These are phyloP conservation scores for Termitomyces sp. DNA, from an alignment of 768 basidiomycete species.

Conservation along the genomic window DNA sequence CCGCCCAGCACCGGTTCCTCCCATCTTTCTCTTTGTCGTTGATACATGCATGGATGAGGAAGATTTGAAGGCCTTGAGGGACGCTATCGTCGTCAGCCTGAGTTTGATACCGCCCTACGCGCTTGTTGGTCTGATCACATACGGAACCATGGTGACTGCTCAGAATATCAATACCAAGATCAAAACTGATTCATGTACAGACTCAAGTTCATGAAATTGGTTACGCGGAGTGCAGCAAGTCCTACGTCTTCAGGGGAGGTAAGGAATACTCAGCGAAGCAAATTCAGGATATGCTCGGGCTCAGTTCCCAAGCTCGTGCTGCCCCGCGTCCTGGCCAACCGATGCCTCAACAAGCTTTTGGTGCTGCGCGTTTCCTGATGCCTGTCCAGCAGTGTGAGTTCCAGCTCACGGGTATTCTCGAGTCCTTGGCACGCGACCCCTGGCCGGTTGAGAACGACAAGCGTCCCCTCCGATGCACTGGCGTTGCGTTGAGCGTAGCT, in stretches of 20 bases:
- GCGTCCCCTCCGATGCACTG: conserved; percentile 89
- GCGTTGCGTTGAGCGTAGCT: conserved; percentile 90
- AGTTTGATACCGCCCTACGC: conserved; percentile 91
- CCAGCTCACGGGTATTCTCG: conserved; percentile 90
- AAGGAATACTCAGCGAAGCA: conserved; percentile 97
- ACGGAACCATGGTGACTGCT: conserved; percentile 84
- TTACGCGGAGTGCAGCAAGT: conserved; percentile 93
- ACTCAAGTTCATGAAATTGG: conserved; percentile 98
- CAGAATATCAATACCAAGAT: not conserved
- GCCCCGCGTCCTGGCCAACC: conserved; percentile 85
- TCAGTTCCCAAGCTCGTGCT: conserved; percentile 72
- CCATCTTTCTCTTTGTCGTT: conserved; percentile 95
- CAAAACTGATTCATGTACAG: conserved; percentile 31
- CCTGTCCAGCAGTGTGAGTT: conserved; percentile 93
- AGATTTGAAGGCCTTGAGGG: conserved; percentile 91
- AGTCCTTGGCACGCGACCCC: conserved; percentile 82
- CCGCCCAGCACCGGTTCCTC: conserved; percentile 86
- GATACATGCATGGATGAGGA: conserved; percentile 96
- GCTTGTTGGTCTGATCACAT: conserved; percentile 93
- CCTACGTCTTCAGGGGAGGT: conserved; percentile 96
- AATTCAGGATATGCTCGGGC: conserved; percentile 96
- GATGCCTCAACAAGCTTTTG: conserved; percentile 72
- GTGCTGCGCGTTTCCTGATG: conserved; percentile 87
- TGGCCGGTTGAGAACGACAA: conserved; percentile 98
- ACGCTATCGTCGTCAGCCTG: conserved; percentile 92